These are phyloP conservation scores for Talaromyces funiculosus DNA, from an alignment of 2,329 filamentous ascomycete species.

Conservation along the genomic window DNA sequence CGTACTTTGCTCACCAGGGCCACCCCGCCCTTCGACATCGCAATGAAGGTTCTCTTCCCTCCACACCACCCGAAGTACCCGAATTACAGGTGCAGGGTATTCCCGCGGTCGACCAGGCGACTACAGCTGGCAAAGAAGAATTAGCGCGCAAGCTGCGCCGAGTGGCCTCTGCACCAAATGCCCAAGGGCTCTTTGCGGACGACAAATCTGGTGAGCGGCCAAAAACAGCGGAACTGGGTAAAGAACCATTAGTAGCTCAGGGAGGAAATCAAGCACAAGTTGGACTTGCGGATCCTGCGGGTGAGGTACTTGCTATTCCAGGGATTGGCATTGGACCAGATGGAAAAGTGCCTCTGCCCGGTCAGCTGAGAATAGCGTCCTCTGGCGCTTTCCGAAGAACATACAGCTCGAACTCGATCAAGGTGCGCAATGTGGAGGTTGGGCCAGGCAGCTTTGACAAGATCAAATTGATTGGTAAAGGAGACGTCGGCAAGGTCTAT, in stretches of 20 bases:
- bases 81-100: slow-evolving; percentile 67
- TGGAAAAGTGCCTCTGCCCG: slow-evolving; percentile 61
- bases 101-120: slow-evolving; percentile 61
- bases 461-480: slow-evolving; percentile 98
- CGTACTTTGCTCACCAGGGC: slow-evolving; percentile 95
- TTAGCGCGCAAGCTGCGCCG: slow-evolving; percentile 84
- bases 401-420: slow-evolving; percentile 99
- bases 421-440: slow-evolving; percentile 94
- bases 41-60: slow-evolving; percentile 87
- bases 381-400: slow-evolving; percentile 77
- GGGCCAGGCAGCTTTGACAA: slow-evolving; percentile 96
- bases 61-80: slow-evolving; percentile 86
- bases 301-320: slow-evolving; percentile 26
- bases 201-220: slow-evolving; percentile 62
- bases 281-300: slow-evolving; percentile 48
- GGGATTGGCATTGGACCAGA: slow-evolving; percentile 42
- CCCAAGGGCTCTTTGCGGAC: slow-evolving; percentile 77
- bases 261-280: slow-evolving; percentile 49
- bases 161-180: slow-evolving; percentile 94
- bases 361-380: slow-evolving; percentile 54
- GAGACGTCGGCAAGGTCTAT: slow-evolving; percentile 97
- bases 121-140: slow-evolving; percentile 83
- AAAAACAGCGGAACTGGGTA: slow-evolving; percentile 78
- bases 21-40: slow-evolving; percentile 89
- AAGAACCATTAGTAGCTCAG: slow-evolving; percentile 65